These are phyloP conservation scores for Nicotiana noctiflora DNA, from an alignment of 257 asterid genomes.

Conservation along the genomic window DNA sequence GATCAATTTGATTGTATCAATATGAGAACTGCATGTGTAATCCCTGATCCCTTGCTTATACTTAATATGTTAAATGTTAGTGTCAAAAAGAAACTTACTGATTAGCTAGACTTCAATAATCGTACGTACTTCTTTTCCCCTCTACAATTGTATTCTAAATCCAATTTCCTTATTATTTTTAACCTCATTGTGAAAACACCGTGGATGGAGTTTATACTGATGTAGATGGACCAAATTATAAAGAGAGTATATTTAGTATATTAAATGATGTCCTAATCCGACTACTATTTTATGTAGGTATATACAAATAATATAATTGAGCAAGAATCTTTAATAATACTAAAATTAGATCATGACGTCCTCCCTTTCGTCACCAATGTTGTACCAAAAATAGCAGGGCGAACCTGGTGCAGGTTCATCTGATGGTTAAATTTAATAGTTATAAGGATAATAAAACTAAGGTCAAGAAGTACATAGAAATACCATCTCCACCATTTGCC, in stretches of 20 bases:
- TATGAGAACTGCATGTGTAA: not conserved
- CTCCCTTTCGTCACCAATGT: not conserved
- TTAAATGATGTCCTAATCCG: not conserved
- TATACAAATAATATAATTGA: not conserved
- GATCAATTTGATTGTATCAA: not conserved
- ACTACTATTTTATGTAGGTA: not conserved
- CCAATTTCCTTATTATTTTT: not conserved
- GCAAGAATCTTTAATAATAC: not conserved
- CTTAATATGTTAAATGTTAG: not conserved
- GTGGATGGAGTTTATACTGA: not conserved
- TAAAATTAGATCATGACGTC: slow-evolving; percentile 1
- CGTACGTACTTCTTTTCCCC: too few relatives aligned
- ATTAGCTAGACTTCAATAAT: too few relatives aligned
- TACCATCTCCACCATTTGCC: not conserved
- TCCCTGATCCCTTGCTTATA: not conserved
- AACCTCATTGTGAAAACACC: not conserved
- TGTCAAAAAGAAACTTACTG: not conserved
- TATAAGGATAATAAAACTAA: not conserved
- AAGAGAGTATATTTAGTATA: not conserved
- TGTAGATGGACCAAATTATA: not conserved
- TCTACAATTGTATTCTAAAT: too few relatives aligned
- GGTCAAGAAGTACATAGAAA: not conserved
- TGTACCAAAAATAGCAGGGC: not conserved
- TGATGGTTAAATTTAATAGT: not conserved
- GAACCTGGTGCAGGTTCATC: not conserved